Evolutionary conservation across 306 rosid species (phyloP).

Genomic region (Echinosophora koreensis): DNA sequence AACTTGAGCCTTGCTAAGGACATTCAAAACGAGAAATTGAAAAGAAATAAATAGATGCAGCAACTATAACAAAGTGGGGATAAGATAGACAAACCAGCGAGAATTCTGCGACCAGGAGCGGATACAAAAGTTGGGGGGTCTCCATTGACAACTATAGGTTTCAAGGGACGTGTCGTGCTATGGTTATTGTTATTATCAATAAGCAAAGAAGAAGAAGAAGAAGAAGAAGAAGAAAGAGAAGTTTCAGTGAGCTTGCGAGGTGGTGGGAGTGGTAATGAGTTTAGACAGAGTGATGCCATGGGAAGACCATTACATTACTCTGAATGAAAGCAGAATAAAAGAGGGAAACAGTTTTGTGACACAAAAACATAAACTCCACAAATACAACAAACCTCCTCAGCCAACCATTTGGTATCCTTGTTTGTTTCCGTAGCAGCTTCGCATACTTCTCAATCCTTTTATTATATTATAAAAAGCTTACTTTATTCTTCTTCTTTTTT

Average conservation of each 20-base stretch:
- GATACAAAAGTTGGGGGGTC: conserved; percentile 91
- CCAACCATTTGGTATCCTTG: conserved; percentile 52
- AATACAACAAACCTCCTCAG: conserved; percentile 23
- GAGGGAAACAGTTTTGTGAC: neutral
- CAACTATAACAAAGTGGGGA: neutral
- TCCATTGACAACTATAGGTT: conserved; percentile 85
- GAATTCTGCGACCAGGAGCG: conserved; percentile 92
- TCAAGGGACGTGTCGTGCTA: conserved; percentile 45
- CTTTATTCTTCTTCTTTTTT: too few relatives aligned
- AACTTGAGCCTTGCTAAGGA: neutral
- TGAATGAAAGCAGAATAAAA: conserved; percentile 1
- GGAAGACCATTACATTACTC: conserved; percentile 32
- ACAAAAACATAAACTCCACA: neutral
- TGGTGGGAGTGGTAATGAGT: conserved; percentile 63
- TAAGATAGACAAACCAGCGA: conserved; percentile 73
- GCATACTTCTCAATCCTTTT: too few relatives aligned
- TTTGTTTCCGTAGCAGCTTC: neutral
- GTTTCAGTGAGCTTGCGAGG: conserved; percentile 59
- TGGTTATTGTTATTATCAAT: conserved; percentile 47
- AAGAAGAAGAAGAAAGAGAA: conserved; percentile 47
- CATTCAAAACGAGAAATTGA: neutral
- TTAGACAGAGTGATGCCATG: conserved; percentile 82
- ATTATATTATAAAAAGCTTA: too few relatives aligned
- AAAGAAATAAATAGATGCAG: neutral
- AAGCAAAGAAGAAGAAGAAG: conserved; percentile 57